These are phyloP conservation scores for Ascochyta rabiei DNA, from an alignment of 2,329 filamentous ascomycete species.

Conservation along the genomic window DNA sequence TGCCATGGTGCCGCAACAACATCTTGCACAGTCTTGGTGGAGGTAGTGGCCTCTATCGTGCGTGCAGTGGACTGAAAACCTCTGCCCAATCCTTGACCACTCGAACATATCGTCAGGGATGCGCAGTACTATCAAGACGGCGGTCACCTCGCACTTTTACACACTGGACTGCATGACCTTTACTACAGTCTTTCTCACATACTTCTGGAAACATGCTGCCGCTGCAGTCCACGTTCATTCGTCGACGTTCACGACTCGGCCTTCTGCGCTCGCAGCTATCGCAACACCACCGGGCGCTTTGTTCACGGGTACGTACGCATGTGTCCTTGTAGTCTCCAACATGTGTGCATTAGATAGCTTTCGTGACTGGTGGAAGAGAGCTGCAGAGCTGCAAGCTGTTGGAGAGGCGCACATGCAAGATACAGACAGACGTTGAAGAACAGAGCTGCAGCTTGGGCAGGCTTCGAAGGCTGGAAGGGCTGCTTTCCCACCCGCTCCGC, in stretches of 20 bases:
- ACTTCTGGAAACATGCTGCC: neutral
- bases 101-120: neutral
- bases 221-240: neutral
- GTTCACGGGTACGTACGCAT: slow-evolving; percentile 1
- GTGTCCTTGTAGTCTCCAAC: slow-evolving; percentile 14
- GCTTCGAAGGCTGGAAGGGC: neutral
- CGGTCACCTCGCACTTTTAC: neutral
- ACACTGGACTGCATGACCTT: slow-evolving; percentile 5
- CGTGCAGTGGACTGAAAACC: neutral
- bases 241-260: slow-evolving; percentile 2
- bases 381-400: neutral
- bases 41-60: neutral
- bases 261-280: neutral
- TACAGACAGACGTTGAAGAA: neutral
- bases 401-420: neutral
- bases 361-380: slow-evolving; percentile 23
- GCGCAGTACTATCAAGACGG: neutral
- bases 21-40: neutral
- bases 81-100: neutral
- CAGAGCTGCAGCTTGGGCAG: slow-evolving; percentile 1
- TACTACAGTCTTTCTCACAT: neutral
- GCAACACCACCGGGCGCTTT: neutral
- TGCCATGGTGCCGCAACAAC: slow-evolving; percentile 4
- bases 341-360: slow-evolving; percentile 34
- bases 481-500: slow-evolving; percentile 3